Base-by-base conservation (phyloP, 768 basidiomycete genomes). In the Galerina sulciceps region DNA sequence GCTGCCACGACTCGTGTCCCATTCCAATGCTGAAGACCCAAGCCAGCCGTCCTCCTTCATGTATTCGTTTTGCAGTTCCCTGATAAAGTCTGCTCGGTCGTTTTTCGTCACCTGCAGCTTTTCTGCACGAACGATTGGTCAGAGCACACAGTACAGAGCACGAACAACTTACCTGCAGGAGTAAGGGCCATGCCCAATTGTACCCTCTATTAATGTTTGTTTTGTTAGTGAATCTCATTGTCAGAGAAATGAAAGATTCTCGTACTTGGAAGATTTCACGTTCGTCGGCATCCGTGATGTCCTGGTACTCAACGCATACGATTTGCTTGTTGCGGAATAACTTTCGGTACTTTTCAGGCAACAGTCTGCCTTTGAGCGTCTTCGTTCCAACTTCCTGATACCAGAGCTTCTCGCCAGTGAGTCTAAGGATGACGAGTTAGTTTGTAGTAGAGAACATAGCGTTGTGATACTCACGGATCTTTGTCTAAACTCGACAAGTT, bases 111-210 rank as follows among this genome's bases (percentile, higher is more conserved):
- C 90, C 66, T 89, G 86, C 10, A 93, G 74, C 68, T 87, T 88
- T 67, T 92, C 90, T 81, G 70, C 11, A 20, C 10, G 36, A 5
- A 51, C 10, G 36, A 57, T 45, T 13, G 34, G 42, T 51, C n/a
- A 52, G 43, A 4, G 35, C 13, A 41, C 38, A 26, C 34, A 14
- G 14, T 15, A 3, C 5, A 36, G 37, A n/a, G 41, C 36, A 26
- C 34, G 55, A 44, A 55, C 34, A 41, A 67, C 76, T 35, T 56
- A 83, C 85, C 87, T 61, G 88, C 85, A 4, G 87, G 86, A 0
- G 89, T 91, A 31, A 91, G 75, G 0, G 90, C 89, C 80, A 92
- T 87, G 6, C 90, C 90, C 3, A 90, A 77, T 71, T 91, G 90
- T 6, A 92, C 90, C 48, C 90, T 80, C 88, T 92, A 59, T 18